Evolutionary conservation across 2,329 filamentous ascomycete genomes (phyloP), one percentile per base, ranked within the genome.

Genomic region (Zymoseptoria pseudotritici): DNA sequence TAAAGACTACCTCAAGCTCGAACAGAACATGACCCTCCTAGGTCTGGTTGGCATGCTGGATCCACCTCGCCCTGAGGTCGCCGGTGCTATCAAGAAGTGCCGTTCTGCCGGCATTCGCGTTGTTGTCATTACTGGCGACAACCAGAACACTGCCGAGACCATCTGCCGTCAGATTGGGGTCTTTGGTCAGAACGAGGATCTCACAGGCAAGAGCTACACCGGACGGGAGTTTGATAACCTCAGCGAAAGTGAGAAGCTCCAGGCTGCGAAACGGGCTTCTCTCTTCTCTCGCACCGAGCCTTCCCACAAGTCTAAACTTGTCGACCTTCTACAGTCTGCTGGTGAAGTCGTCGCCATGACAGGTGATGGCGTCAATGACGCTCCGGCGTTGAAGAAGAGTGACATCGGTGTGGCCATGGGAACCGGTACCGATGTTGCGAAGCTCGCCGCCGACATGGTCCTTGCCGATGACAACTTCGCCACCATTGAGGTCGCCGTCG

Each of bases 331-430:
- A 53, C 95, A 99, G 75, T 91, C 90, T 60, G 82, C 90, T 55
- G 90, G 90, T 62, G 91, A 99, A 74, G 94, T 99, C 51, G 95
- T 99, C 64, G 94, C 94, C 67, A 99, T 99, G 94, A 99, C 94
- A 67, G 94, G 94, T 71, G 94, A 99, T 72, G 94, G 94, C 76
- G 94, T 99, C 75, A 99, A 99, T 72, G 94, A 99, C 75, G 94
- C 94, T 4, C 94, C 94, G 53, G 94, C 94, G 17, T 82, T 99
- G 71, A 99, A 99, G 83, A 97, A 97, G 80, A 90, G 94, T 46
- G 94, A 99, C 73, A 99, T 99, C 77, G 94, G 94, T 78, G 91
- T 99, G 63, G 95, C 94, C 60, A 99, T 99, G 94, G 95, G 94
- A 56, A 94, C 91, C 59, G 94, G 94, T 72, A 99, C 94, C 24